Conservation (phyloP, 345 rosid species). For the Acer saccharum region DNA sequence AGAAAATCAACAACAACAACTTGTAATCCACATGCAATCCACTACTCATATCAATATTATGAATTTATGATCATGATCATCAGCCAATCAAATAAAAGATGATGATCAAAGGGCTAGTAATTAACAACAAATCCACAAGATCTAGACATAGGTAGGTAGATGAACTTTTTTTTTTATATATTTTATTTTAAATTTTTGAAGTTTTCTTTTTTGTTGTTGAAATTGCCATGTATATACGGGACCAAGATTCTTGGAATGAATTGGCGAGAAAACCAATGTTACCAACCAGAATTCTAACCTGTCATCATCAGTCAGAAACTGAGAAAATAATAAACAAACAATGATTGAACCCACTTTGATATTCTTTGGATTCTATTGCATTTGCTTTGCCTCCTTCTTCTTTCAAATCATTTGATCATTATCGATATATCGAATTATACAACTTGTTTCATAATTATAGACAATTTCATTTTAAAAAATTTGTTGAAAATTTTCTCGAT, state of each 20-base stretch:
- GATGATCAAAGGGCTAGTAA: constrained; percentile 17
- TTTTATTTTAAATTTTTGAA: too few species aligned
- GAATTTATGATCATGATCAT: constrained; percentile 5
- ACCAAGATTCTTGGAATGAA: constrained; percentile 31
- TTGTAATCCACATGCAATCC: constrained; percentile 37
- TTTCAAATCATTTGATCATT: background rate
- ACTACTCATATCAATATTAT: constrained; percentile 17
- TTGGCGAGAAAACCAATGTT: constrained; percentile 46
- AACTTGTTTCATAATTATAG: background rate
- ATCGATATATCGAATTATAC: background rate
- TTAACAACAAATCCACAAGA: background rate
- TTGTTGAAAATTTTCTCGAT: too few species aligned
- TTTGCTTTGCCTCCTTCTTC: background rate
- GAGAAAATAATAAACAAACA: constrained; percentile 38
- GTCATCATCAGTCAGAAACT: constrained; percentile 36
- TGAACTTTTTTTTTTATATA: too few species aligned
- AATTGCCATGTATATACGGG: constrained; percentile 12
- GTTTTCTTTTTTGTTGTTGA: background rate
- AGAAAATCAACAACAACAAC: background rate
- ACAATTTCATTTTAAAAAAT: background rate
- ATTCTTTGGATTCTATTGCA: constrained; percentile 35
- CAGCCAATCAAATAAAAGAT: constrained; percentile 17
- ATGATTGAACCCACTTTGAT: constrained; percentile 41
- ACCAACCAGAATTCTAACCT: constrained; percentile 50
- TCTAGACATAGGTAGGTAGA: too few species aligned